Evolutionary conservation across 2,329 filamentous ascomycete species (phyloP).

Genomic region (Drechslerella dactyloides): DNA sequence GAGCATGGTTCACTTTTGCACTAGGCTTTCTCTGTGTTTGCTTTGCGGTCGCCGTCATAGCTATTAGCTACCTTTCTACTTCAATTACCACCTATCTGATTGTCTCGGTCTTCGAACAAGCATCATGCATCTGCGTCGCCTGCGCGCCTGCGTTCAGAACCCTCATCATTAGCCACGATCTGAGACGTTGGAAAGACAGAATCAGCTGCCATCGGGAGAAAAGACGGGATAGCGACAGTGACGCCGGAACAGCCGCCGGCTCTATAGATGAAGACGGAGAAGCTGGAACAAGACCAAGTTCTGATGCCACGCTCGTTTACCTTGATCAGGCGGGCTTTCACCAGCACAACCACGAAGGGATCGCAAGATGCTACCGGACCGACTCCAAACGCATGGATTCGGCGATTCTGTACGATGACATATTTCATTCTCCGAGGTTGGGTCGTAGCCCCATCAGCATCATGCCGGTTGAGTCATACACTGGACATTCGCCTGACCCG

Average conservation of each 20-base stretch:
- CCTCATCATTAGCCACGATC: constrained; percentile 5
- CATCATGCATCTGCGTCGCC: constrained; percentile 27
- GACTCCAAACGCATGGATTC: constrained; percentile 23
- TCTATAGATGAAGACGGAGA: constrained; percentile 15
- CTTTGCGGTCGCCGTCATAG: constrained; percentile 27
- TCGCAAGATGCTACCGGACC: not conserved
- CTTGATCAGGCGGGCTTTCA: not conserved
- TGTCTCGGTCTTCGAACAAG: constrained; percentile 32
- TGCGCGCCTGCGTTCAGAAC: constrained; percentile 28
- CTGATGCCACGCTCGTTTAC: constrained; percentile 27
- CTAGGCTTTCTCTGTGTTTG: constrained; percentile 40
- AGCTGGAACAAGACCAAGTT: constrained; percentile 23
- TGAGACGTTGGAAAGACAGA: constrained; percentile 4
- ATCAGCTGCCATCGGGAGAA: constrained; percentile 11
- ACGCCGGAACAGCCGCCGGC: constrained; percentile 16
- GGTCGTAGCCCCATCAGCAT: constrained; percentile 16
- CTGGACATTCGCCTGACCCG: constrained; percentile 30
- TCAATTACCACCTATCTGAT: constrained; percentile 20
- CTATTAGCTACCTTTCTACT: constrained; percentile 22
- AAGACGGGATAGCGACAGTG: constrained; percentile 22
- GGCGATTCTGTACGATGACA: constrained; percentile 27
- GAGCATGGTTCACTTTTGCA: constrained; percentile 23
- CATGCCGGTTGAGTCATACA: constrained; percentile 13
- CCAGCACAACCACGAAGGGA: constrained; percentile 4
- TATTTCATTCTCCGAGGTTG: not conserved